phyloP scores from a whole-genome alignment of 75 land plant genomes.

The Gnetum montanum region DNA sequence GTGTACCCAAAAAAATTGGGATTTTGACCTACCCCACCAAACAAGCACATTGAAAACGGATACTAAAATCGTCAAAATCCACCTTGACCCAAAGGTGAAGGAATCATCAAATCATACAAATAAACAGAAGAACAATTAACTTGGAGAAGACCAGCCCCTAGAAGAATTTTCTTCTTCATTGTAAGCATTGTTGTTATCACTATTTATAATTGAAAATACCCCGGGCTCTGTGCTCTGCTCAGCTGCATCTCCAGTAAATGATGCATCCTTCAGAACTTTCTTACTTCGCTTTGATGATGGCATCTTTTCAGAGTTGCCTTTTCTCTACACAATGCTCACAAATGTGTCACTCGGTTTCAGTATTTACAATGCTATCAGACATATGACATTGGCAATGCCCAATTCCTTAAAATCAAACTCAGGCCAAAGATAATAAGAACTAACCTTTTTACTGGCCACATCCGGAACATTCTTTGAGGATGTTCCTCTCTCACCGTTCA shows the following conservation, averaged over 20 bases:
- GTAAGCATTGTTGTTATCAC: not conserved
- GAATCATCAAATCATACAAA: no score
- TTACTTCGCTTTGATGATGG: slow-evolving; percentile 11
- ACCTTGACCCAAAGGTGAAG: no score
- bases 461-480: slow-evolving; percentile 24
- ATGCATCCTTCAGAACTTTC: slow-evolving; percentile 4
- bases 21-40: no score
- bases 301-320: slow-evolving; percentile 20
- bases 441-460: slow-evolving; percentile 50
- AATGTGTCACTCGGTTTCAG: not conserved
- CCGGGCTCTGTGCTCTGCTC: not conserved
- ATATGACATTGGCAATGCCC: not conserved
- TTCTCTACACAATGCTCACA: slow-evolving; percentile 20
- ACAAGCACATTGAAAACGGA: no score
- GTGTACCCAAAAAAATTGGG: no score
- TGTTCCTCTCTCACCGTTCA: slow-evolving; percentile 16
- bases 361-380: not conserved
- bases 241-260: not conserved
- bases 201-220: not conserved
- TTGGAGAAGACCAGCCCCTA: slow-evolving; percentile 6
- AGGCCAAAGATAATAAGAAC: not conserved
- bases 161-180: slow-evolving; percentile 9
- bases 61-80: no score
- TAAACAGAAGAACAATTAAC: not conserved
- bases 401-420: not conserved